phyloP scores from a whole-genome alignment of 2,329 filamentous ascomycete species.

The Leptosphaerulina australis region DNA sequence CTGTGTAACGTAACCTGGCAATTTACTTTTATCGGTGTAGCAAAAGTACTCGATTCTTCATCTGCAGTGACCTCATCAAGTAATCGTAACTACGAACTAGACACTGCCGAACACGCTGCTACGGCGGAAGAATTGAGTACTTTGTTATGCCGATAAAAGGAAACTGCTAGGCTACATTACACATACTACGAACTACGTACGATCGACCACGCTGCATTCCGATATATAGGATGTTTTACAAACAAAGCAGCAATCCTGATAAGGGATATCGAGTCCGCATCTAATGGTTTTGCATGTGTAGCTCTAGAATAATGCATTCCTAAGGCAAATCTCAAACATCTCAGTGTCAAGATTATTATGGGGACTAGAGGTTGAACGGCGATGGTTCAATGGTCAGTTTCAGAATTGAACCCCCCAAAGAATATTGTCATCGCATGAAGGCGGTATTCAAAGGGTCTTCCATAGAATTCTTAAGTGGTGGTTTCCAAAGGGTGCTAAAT shows the following conservation, averaged over 20 bases:
- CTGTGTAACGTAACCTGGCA: too few relatives aligned
- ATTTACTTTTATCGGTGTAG: too few relatives aligned
- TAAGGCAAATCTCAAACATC: constrained; percentile 50
- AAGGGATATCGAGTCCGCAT: constrained; percentile 61
- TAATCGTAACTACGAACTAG: too few relatives aligned
- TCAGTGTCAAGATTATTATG: constrained; percentile 52
- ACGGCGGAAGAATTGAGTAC: too few relatives aligned
- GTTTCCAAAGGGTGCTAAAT: constrained; percentile 74
- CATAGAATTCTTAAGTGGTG: constrained; percentile 79
- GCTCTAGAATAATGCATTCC: constrained; percentile 56
- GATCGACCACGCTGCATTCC: too few relatives aligned
- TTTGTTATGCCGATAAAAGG: too few relatives aligned
- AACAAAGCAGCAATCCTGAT: constrained; percentile 67
- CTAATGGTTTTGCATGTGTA: constrained; percentile 67
- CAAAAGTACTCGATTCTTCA: too few relatives aligned
- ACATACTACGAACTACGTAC: too few relatives aligned
- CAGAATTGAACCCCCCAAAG: constrained; percentile 28
- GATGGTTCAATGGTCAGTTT: constrained; percentile 31
- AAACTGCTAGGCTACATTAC: too few relatives aligned
- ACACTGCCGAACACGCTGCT: too few relatives aligned
- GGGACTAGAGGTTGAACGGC: constrained; percentile 33
- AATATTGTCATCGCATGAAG: constrained; percentile 44
- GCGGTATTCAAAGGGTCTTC: constrained; percentile 71
- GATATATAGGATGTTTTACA: constrained; percentile 75
- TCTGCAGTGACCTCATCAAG: too few relatives aligned